Evolutionary conservation across 305 asterid genomes (phyloP), one percentile per base, ranked within the genome.

Genomic region (Fraxinus greggii): DNA sequence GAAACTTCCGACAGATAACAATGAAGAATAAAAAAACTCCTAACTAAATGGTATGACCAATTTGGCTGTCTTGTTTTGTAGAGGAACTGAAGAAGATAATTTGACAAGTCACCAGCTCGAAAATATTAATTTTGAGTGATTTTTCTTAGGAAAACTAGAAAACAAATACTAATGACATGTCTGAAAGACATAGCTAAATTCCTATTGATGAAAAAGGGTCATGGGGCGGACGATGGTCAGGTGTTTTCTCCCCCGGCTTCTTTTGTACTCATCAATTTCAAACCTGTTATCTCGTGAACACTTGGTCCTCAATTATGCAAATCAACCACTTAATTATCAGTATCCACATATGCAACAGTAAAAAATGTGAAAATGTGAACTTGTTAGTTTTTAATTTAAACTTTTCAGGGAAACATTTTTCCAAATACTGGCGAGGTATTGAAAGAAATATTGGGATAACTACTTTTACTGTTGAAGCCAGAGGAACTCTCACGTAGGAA

Each of bases 401-500:
- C 67, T 59, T 59, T 59, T 19, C 69, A 59, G 24, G 28, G 69
- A 19, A 59, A 59, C 29, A 59, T 21, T 59, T 59, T 59, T 59
- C 69, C 69, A 59, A 59, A 56, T 56, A 56, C 4, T 21, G 67
- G 21, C 12, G 35, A 48, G 12, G 76, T 74, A 40, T 67, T 65
- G 69, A 76, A 61, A 35, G 72, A 82, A 72, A 54, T 56, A 35
- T n/a, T 63, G 67, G 38, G 69, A 76, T 28, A 48, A 15, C 15
- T 76, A 42, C 23, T 81, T 23, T n/a, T 70, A 13, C 15, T 12
- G 35, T 67, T 67, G 33, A 67, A 24, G 24, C 40, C 17, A 21
- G 35, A 28, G 6, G 79, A 51, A 51, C 78, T 70, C 35, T n/a
- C 54, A 42, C 31, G 23, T 78, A 12, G 72, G 69, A 10, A 80